These are phyloP conservation scores for Periconia sp. DNA, from an alignment of 2,329 filamentous ascomycete species.

Conservation along the genomic window DNA sequence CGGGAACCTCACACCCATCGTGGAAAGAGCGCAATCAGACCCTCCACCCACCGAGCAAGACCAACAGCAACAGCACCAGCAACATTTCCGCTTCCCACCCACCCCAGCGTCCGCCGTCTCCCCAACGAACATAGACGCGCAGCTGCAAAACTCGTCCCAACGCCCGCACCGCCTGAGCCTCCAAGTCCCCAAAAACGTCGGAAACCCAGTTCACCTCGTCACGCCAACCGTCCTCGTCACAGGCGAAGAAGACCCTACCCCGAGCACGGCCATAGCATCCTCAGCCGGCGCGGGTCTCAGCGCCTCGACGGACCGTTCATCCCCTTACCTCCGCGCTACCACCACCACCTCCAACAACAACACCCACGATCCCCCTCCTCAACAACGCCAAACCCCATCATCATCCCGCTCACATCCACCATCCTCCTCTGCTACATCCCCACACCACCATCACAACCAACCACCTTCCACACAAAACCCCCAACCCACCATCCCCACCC, in stretches of 20 bases:
- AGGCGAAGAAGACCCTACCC: constrained; percentile 44
- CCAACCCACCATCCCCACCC: constrained; percentile 10
- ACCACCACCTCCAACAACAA: constrained; percentile 4
- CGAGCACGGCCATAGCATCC: constrained; percentile 25
- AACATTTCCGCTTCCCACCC: constrained; percentile 42
- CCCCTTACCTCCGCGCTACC: constrained; percentile 11
- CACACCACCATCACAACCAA: constrained; percentile 21
- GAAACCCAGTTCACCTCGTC: constrained; percentile 63
- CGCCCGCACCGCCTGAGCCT: constrained; percentile 59
- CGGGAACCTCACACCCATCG: constrained; percentile 47
- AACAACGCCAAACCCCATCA: constrained; percentile 4
- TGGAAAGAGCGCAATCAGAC: constrained; percentile 46
- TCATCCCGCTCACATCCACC: constrained; percentile 5
- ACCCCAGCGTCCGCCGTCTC: constrained; percentile 43
- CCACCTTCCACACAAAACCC: constrained; percentile 2
- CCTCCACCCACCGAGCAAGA: constrained; percentile 39
- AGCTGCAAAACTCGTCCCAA: constrained; percentile 23
- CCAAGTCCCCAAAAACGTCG: constrained; percentile 63
- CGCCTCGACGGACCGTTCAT: constrained; percentile 3
- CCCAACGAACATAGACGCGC: constrained; percentile 25
- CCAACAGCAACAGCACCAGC: constrained; percentile 35
- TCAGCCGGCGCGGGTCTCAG: constrained; percentile 21
- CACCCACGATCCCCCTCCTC: constrained; percentile 10
- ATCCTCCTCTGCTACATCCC: constrained; percentile 5
- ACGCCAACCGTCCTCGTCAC: constrained; percentile 61